Evolutionary conservation across 2,329 filamentous ascomycete genomes (phyloP).

Genomic region (Fusarium sp.): DNA sequence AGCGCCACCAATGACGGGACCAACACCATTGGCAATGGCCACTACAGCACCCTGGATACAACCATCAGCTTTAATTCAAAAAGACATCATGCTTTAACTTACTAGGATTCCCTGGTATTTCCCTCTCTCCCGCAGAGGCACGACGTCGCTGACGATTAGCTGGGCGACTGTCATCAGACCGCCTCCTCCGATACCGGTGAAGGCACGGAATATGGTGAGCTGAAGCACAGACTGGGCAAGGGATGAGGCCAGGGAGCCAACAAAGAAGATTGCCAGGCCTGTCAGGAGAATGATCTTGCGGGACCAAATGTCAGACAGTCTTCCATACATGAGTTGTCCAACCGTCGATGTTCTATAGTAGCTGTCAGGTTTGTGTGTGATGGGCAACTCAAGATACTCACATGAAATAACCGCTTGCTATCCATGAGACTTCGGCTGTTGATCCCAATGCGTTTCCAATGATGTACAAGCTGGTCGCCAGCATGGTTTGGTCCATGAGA

Average conservation of each 20-base stretch:
- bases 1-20: conserved; percentile 65
- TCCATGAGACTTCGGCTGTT: conserved; percentile 64
- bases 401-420: conserved; percentile 68
- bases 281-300: conserved; percentile 55
- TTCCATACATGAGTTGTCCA: conserved; percentile 59
- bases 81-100: not conserved
- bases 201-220: conserved; percentile 55
- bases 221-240: conserved; percentile 54
- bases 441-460: conserved; percentile 63
- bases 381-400: conserved; percentile 41
- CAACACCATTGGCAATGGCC: conserved; percentile 65
- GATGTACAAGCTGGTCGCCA: conserved; percentile 66
- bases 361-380: not conserved
- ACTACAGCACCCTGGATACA: conserved; percentile 58
- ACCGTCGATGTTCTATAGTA: conserved; percentile 55
- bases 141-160: conserved; percentile 77
- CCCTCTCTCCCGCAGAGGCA: conserved; percentile 75
- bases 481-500: conserved; percentile 68
- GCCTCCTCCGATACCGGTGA: conserved; percentile 71
- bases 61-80: not conserved
- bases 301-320: conserved; percentile 60
- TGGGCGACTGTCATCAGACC: conserved; percentile 78
- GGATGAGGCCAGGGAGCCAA: conserved; percentile 57
- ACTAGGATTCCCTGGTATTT: conserved; percentile 75
- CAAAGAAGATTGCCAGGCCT: conserved; percentile 56